phyloP scores from a whole-genome alignment of 495 filamentous ascomycete species.

The Haplographium delicatum region DNA sequence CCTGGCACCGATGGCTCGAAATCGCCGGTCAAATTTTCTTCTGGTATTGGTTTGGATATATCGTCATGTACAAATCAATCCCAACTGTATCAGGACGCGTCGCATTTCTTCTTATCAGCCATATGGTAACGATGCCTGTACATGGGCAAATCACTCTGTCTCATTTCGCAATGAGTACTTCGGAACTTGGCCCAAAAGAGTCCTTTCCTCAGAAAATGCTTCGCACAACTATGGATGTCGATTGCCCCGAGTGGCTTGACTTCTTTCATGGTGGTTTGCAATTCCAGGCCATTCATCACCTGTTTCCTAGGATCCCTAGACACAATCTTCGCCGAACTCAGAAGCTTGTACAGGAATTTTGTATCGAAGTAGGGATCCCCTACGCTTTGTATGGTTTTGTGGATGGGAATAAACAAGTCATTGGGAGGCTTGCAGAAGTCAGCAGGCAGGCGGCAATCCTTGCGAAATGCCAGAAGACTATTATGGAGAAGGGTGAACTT shows the following conservation, averaged over 20 bases:
- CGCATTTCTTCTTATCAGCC: conserved; percentile 76
- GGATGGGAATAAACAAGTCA: conserved; percentile 84
- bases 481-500: conserved; percentile 32
- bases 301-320: conserved; percentile 89
- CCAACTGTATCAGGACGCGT: conserved; percentile 66
- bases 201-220: conserved; percentile 97
- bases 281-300: conserved; percentile 94
- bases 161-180: conserved; percentile 95
- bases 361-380: conserved; percentile 83
- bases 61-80: conserved; percentile 69
- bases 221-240: conserved; percentile 95
- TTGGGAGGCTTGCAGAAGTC: conserved; percentile 78
- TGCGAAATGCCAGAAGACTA: conserved; percentile 75
- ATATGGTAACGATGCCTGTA: conserved; percentile 79
- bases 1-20: conserved; percentile 89
- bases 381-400: conserved; percentile 94
- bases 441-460: conserved; percentile 82
- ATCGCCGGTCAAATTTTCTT: conserved; percentile 78
- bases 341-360: conserved; percentile 82
- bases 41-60: conserved; percentile 93
- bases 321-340: conserved; percentile 87
- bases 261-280: conserved; percentile 96
- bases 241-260: conserved; percentile 92
- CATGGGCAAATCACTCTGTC: conserved; percentile 95
- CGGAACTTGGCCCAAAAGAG: conserved; percentile 80